Evolutionary conservation across 164 flowering plant genomes (phyloP), one percentile per base, ranked within the genome.

Genomic region (Warburgia ugandensis): DNA sequence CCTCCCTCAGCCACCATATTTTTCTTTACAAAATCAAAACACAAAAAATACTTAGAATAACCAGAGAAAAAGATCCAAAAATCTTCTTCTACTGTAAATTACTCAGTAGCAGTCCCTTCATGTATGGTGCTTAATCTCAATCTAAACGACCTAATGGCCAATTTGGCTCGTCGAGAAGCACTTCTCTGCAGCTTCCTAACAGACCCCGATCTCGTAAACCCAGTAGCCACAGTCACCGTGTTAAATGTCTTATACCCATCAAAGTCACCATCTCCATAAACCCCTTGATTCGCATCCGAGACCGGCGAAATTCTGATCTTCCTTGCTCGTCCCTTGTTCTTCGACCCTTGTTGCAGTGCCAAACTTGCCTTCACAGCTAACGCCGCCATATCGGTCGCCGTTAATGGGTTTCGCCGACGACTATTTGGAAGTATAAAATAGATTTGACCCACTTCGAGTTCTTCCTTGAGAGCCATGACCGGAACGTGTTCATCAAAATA

Each of bases 321-420:
- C 27, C 19, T 52, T 16, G 44, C 26, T 20, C 50, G 4, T 4
- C 32, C 10, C 20, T 8, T 26, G 46, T 52, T 40, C 45, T 28
- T 52, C 8, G 30, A 14, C 6, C 62, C 47, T 1, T 36, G 36
- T 7, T 36, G 36, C 9, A 63, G 38, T 0, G 71, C 89, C 2
- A 52, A n/a, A 60, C 72, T 71, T 4, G 89, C 89, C 45, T 69
- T 80, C 3, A 83, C 78, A 5, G 86, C 86, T 42, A 83, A 36
- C 3, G 79, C 78, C 0, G 84, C 90, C 86, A 80, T 83, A 12
- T 78, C 86, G 0, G 75, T 26, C 0, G 90, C 77, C 1, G 72
- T 29, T 2, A 83, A 41, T 0, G 62, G 68, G 33, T 62, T 19
- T n/a, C 70, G 65, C 5, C 70, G 71, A 52, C 55, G 66, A 1